Base-by-base conservation (phyloP, 257 asterid species). In the Solanum appendiculatum region DNA sequence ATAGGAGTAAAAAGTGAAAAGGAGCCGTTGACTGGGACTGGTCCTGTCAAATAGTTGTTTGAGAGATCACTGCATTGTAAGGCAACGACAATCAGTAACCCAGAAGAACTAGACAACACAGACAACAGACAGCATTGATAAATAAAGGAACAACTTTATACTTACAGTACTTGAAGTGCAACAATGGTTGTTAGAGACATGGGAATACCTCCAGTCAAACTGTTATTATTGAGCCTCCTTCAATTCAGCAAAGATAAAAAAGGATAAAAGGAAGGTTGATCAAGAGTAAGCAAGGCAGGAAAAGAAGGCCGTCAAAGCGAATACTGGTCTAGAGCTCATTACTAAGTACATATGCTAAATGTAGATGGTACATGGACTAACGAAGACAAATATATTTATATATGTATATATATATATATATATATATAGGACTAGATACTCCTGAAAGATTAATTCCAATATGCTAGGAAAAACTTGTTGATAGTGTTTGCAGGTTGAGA, bases 51-150 rank as follows among this genome's bases (percentile, higher is more conserved):
- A 6, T 42, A 36, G 90, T 97, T 97, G 90, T 77, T 93, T 69
- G 99, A 97, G 87, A 97, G 98, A 96, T 97, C 99, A 64, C 99
- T 97, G 96, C 92, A 91, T 87, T 85, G 86, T 85, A 91, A 69
- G 86, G 73, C 25, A 81, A 91, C 36, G 37, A 51, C 68, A 48
- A 80, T 89, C 75, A 86, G 86, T 39, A 64, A 25, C 54, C 66
- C 40, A 23, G 66, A 27, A 83, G 63, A 74, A 88, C 64, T 77
- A 86, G 69, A 84, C 56, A 74, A 74, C 83, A 54, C 56, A 18
- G 23, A 82, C 36, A 63, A 63, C 27, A 78, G 36, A 78, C 39
- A 78, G 27, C 40, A 78, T 44, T 44, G 64, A 78, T 44, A 78
- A 42, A 44, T 78, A 46, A 78, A 54, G 37, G 16, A 78, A 78